phyloP scores from a whole-genome alignment of 2,329 filamentous ascomycete genomes.

The Colletotrichum caudatum region DNA sequence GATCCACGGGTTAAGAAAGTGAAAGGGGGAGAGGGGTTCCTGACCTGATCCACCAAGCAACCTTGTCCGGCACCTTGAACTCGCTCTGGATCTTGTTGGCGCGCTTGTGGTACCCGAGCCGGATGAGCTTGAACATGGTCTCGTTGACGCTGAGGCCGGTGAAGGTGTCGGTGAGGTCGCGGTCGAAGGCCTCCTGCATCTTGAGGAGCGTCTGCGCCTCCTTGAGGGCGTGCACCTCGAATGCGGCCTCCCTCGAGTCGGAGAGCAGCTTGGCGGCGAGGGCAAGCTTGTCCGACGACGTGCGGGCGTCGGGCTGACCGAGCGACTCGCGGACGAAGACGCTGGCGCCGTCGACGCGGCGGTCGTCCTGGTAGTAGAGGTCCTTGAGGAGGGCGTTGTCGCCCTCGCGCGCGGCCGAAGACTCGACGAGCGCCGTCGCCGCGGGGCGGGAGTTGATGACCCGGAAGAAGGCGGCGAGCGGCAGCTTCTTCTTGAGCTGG shows the following conservation, averaged over 20 bases:
- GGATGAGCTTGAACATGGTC: conserved; percentile 89
- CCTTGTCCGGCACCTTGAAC: conserved; percentile 93
- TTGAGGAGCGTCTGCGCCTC: conserved; percentile 84
- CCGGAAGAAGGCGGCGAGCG: conserved; percentile 91
- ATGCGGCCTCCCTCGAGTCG: conserved; percentile 82
- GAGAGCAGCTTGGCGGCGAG: conserved; percentile 84
- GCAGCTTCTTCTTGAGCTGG: conserved; percentile 89
- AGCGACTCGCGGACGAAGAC: conserved; percentile 89
- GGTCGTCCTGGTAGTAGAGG: conserved; percentile 96
- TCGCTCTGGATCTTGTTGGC: conserved; percentile 90
- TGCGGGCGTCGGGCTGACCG: conserved; percentile 75
- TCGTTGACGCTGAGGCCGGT: conserved; percentile 89
- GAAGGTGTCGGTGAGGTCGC: conserved; percentile 82
- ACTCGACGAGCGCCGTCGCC: conserved; percentile 90
- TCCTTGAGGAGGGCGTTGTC: conserved; percentile 92
- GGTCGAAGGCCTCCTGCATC: conserved; percentile 89
- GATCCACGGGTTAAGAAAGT: background rate
- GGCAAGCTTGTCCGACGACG: conserved; percentile 87
- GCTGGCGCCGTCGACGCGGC: conserved; percentile 86
- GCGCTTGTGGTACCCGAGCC: conserved; percentile 83
- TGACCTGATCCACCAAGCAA: conserved; percentile 84
- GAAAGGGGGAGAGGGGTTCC: conserved; percentile 42
- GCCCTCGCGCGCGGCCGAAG: conserved; percentile 75
- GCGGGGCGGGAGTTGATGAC: conserved; percentile 87
- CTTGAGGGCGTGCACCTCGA: conserved; percentile 80